Evolutionary conservation across 208 protist species (phyloP), one percentile per base, ranked within the genome.

Genomic region (Wallacemonas rigidus): DNA sequence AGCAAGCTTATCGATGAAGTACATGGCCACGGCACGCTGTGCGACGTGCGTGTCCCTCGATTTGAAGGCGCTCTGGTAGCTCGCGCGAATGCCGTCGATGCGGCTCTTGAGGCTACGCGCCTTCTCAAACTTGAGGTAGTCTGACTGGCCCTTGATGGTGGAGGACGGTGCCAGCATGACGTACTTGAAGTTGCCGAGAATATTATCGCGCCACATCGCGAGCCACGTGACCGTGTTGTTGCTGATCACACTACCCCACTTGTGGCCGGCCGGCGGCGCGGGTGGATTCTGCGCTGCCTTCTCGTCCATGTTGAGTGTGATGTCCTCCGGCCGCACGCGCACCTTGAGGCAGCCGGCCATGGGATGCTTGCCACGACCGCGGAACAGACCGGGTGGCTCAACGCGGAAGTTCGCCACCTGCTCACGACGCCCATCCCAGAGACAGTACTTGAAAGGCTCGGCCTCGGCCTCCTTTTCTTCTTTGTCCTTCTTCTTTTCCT

Each of bases 1-100:
- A 2, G 98, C 98, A 7, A 99, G 85, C 38, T 98, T 97, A 78
- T 99, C 99, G 77, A 99, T 99, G 47, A 99, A 95, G 76, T 99
- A 99, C 74, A 99, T 92, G 26, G 98, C 98, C 0, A 99, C 98
- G 11, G 93, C 98, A 11, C 95, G 85, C 91, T 99, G 98, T 36
- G 88, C 79, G 12, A 79, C 71, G 67, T 90, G 75, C 50, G 55
- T 4, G 48, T 95, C 79, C 3, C 53, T 69, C 2, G 81, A 85
- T 9, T 86, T 88, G 71, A 99, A 95, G 53, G 98, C 88, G n/a
- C 82, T 61, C 51, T 43, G 88, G 87, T 99, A 99, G 38, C 88
- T 80, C 14, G 72, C 77, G 48, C 98, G 95, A 62, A 99, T 99
- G 47, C 89, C 77, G 43, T 95, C 89, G 48, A 99, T 97, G 67